Evolutionary conservation across 768 basidiomycete species (phyloP), one percentile per base, ranked within the genome.

Genomic region (Trametes cubensis): DNA sequence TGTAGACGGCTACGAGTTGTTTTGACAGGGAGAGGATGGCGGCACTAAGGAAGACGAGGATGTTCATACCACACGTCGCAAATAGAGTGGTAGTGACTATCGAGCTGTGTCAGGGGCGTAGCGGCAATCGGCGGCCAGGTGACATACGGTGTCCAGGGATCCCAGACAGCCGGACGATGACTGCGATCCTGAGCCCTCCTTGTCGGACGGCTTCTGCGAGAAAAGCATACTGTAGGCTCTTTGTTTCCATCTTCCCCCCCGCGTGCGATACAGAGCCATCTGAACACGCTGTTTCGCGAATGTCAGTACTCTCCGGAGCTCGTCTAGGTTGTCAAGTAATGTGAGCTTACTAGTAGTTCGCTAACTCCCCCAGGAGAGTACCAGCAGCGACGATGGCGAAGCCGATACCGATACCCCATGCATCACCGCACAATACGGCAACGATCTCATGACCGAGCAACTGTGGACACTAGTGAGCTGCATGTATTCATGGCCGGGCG

Each of bases 401-500:
- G 2, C 94, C 94, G 25, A 82, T 20, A 21, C 47, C n/a, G 4
- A 48, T 26, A 18, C 55, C 28, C 20, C 55, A 47, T 4, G 30
- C 44, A 21, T 21, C n/a, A 1, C 30, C 42, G 55, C 28, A 57
- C 7, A 95, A 78, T 30, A 95, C 81, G 23, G 91, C 90, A 44
- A 95, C 79, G 60, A 95, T 89, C 79, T 95, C 94, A 65, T 95
- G 94, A 4, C 94, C 94, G 69, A 94, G 94, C 14, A 95, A 82
- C 82, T 90, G 38, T 6, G 13, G 14, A 15, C 3, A 20, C 20
- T 2, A 2, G 10, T 34, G 34, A 34, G 34, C 11, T 11, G 6
- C 34, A 34, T 34, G 34, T 11, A 34, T 34, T 34, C 10, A 11
- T 34, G 34, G 6, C 34, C 34, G 10, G 10, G 7, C 11, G 10